Base-by-base conservation (phyloP, 2,329 filamentous ascomycete species). In the Shiraia sp. region DNA sequence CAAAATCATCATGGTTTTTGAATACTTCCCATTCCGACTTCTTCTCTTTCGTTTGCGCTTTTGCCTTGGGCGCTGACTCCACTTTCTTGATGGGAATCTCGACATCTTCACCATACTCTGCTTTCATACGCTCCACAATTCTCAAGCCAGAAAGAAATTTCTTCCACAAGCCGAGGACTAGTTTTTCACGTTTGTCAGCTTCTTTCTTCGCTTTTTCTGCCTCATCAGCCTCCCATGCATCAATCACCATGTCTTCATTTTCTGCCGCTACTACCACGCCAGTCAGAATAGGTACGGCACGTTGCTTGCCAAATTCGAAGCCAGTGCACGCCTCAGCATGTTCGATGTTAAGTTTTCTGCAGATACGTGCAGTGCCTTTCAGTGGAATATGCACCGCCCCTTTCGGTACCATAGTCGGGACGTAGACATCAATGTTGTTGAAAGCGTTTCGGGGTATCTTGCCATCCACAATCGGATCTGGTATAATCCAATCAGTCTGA, bases 401-500 rank as follows among this genome's bases (percentile, higher is more conserved):
- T 28, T 73, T 71, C 0, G 93, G 93, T 17, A 95, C 85, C 93
- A 99, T 97, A 49, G 89, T 90, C 27, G 90, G 86, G 0, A 88
- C 91, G 65, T 95, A 99, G 40, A 96, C 82, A 66, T 99, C 93
- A 48, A 99, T 97, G 55, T 99, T 99, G 7, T 92, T 92, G 57
- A 92, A 99, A 25, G 85, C 83, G 57, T 99, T 99, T 69, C 93
- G 95, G 0, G 93, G 93, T 46, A 97, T 96, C 10, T 87, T 71
- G 1, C 92, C 92, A 57, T 96, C 80, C 46, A 82, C 69, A 41
- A 96, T 95, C 0, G 91, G 90, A 1, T 86, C 81, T 1, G 92
- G 92, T 41, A 96, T 92, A 65, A 97, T 97, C 84, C 89, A 96
- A 40, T 95, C 88, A 0, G 93, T 99, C 69, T 99, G 93, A 7